Evolutionary conservation across 2,329 filamentous ascomycete genomes (phyloP), one percentile per base, ranked within the genome.

Genomic region (Microdochium paspali): DNA sequence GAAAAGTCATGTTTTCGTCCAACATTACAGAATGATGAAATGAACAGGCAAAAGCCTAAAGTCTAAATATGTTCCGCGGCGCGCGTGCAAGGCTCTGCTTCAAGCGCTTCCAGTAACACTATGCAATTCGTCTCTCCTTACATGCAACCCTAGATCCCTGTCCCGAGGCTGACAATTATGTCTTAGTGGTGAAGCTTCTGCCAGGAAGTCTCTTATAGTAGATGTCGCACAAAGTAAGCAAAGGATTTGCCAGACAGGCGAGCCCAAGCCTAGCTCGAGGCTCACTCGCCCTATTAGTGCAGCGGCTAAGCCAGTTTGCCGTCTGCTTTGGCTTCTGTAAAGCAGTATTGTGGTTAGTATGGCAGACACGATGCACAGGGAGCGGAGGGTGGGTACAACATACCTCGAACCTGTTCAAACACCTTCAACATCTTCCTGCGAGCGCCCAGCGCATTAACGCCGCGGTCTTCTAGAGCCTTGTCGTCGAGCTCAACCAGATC

Each of bases 391-490:
- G 15, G 44, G 44, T 44, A 50, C 18, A 39, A 58, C 69, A 53
- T 69, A 82, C 80, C 86, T 68, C 82, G 89, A 60, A 97, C 91
- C 72, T 96, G 90, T 59, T 97, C 93, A 68, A 97, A 97, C 48
- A 97, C 93, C 80, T 98, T 98, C 51, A 98, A 73, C 88, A 98
- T 94, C 79, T 98, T 98, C 64, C 91, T 86, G 56, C 93, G 78
- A 18, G 93, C 93, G 58, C 93, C 93, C 48, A 97, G 78, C 47
- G 93, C 93, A 65, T 95, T 96, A 26, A 98, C 93, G 45, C 93
- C 93, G 46, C 89, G 85, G 24, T 89, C 87, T 69, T 97, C 91
- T 53, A 98, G 73, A 44, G 88, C 90, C 62, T 90, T 90, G 57
- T 98, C 93, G 59, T 96, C 89, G 56, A 98, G 73, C 66, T 93